These are phyloP conservation scores for Boletus semigastroideus DNA, from an alignment of 1,284 basidiomycete genomes.

Conservation along the genomic window DNA sequence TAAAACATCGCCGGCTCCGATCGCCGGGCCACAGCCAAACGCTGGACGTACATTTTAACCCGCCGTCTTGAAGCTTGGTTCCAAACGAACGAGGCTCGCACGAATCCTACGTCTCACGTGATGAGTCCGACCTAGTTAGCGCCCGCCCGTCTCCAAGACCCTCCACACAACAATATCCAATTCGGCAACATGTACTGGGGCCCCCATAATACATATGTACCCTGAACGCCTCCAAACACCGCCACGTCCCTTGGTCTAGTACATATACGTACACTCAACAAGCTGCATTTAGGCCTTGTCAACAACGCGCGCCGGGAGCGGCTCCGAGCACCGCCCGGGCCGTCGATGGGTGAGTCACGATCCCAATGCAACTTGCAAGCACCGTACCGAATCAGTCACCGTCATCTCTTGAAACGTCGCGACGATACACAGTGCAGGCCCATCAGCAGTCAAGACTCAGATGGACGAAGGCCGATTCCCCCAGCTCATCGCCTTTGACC, in stretches of 20 bases:
- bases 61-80: too few species aligned
- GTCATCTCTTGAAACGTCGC: too few species aligned
- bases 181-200: background rate
- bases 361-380: too few species aligned
- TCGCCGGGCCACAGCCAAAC: too few species aligned
- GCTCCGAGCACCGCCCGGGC: too few species aligned
- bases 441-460: background rate
- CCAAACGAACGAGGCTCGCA: background rate
- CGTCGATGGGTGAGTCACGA: too few species aligned
- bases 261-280: background rate
- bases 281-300: background rate
- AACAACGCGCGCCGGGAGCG: too few species aligned
- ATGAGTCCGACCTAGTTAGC: background rate
- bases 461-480: conserved; percentile 44
- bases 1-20: too few species aligned
- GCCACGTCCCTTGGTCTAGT: background rate
- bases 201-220: background rate
- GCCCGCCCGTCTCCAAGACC: background rate
- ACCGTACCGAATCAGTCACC: too few species aligned
- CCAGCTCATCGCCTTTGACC: conserved; percentile 77
- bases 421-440: too few species aligned
- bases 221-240: conserved; percentile 6
- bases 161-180: background rate
- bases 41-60: too few species aligned
- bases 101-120: background rate